Evolutionary conservation across 768 basidiomycete species (phyloP).

Genomic region (Pleurotus tuoliensis): DNA sequence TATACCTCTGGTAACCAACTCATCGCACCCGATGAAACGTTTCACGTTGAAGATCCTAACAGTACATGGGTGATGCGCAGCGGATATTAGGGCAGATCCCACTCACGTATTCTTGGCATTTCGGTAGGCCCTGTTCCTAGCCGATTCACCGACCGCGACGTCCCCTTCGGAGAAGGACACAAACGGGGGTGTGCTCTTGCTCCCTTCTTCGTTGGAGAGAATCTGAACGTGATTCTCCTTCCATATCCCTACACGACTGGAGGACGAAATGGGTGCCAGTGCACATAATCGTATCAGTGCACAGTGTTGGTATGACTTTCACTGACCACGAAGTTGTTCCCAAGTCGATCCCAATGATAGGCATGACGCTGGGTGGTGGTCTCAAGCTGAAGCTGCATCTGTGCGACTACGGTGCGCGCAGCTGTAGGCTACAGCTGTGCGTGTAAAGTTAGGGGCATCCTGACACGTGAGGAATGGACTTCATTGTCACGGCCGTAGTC

Average conservation of each 20-base stretch:
- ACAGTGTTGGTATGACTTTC: neutral
- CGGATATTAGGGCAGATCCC: neutral
- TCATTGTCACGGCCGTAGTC: no score
- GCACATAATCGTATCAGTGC: neutral
- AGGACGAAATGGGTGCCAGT: neutral
- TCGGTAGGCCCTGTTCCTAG: conserved; percentile 1
- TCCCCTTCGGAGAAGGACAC: conserved; percentile 1
- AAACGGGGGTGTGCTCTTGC: neutral
- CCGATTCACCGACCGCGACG: conserved; percentile 4
- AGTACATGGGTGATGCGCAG: neutral
- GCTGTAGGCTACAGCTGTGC: no score
- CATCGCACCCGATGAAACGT: conserved; percentile 52
- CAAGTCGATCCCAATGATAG: conserved; percentile 5
- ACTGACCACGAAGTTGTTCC: conserved; percentile 6
- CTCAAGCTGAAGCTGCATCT: neutral
- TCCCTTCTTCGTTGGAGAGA: conserved; percentile 4
- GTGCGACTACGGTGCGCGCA: no score
- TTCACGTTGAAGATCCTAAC: conserved; percentile 49
- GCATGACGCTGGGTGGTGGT: neutral
- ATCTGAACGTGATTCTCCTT: neutral
- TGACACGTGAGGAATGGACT: no score
- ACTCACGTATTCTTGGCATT: conserved; percentile 7
- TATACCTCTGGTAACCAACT: conserved; percentile 40
- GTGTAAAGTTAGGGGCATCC: no score
- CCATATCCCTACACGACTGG: conserved; percentile 5